A percentile compares a stretch with the other conserved stretches of the same genome.
phyloP scores from a whole-genome alignment of 2,329 filamentous ascomycete species.

The Huntiella decipiens region DNA sequence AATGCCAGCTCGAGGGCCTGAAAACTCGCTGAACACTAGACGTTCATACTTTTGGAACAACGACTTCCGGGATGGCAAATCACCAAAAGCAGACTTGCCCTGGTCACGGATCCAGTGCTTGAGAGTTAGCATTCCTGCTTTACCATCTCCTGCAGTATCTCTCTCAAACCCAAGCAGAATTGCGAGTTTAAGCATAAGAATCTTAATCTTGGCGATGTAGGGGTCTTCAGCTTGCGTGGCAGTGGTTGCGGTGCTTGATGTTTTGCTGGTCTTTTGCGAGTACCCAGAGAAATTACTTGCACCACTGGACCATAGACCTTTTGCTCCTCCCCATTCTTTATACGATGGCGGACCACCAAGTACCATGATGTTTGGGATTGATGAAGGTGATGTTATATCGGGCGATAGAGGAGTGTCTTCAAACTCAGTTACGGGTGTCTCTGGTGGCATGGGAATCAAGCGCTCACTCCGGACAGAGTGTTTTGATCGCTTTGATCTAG shows the following conservation, averaged over 20 bases:
- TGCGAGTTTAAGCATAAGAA: conserved; percentile 66
- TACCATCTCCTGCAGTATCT: conserved; percentile 26
- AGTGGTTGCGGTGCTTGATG: conserved; percentile 54
- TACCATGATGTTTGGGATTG: conserved; percentile 68
- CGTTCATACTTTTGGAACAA: conserved; percentile 66
- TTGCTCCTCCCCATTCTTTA: conserved; percentile 20
- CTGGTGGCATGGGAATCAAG: conserved; percentile 38
- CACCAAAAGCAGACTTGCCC: conserved; percentile 61
- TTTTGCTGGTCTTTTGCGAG: conserved; percentile 48
- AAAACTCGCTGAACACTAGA: conserved; percentile 53
- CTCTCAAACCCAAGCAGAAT: conserved; percentile 68
- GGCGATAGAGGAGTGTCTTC: conserved; percentile 76
- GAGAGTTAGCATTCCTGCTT: conserved; percentile 33
- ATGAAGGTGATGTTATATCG: conserved; percentile 45
- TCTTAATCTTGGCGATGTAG: conserved; percentile 59
- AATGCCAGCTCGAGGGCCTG: conserved; percentile 23
- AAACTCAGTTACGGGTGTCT: conserved; percentile 89
- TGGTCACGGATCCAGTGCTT: conserved; percentile 60
- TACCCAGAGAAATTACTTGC: conserved; percentile 64
- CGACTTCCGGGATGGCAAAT: conserved; percentile 46
- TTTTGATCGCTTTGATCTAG: conserved; percentile 33
- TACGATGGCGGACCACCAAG: conserved; percentile 37
- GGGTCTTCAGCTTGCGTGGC: conserved; percentile 51
- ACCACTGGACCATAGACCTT: conserved; percentile 61
- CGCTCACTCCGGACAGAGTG: conserved; percentile 23